Percentiles rank a stretch among this genome's conserved stretches.
Evolutionary conservation across 495 filamentous ascomycete species (phyloP).

Genomic region (Trichoderma parareesei): DNA sequence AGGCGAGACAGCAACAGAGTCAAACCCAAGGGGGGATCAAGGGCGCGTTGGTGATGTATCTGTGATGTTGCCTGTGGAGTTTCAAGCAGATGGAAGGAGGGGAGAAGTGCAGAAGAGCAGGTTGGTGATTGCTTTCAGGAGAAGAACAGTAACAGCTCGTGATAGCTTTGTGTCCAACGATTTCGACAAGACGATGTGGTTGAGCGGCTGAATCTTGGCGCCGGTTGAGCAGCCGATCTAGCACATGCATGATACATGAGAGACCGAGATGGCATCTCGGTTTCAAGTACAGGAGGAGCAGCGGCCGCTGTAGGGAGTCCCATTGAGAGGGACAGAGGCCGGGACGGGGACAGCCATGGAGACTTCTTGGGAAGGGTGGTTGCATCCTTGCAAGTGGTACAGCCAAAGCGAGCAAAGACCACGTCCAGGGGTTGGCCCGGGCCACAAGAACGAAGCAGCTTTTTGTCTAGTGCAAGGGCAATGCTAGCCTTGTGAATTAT

Average conservation of each 20-base stretch:
- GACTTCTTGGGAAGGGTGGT: not conserved
- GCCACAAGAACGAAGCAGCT: slow-evolving; percentile 1
- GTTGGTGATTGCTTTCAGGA: not conserved
- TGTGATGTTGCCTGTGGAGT: not conserved
- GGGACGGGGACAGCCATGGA: not conserved
- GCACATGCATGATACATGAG: not conserved
- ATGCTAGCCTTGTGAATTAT: not conserved
- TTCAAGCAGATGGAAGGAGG: not conserved
- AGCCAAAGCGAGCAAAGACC: not conserved
- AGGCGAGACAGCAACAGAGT: slow-evolving; percentile 2
- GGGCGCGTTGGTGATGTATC: not conserved
- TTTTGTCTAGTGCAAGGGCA: not conserved
- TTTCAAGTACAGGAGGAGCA: not conserved
- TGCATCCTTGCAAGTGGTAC: not conserved
- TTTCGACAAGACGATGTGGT: not conserved
- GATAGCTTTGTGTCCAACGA: not conserved
- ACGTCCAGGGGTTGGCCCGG: slow-evolving; percentile 1
- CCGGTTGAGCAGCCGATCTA: not conserved
- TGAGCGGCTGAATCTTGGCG: not conserved
- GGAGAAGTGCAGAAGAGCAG: not conserved
- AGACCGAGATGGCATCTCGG: not conserved
- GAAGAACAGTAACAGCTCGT: not conserved
- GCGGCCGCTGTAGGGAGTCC: not conserved
- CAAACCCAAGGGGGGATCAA: slow-evolving; percentile 1
- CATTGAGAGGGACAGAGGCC: not conserved